Conservation (phyloP, 306 rosid genomes). For the Citrullus amarus region DNA sequence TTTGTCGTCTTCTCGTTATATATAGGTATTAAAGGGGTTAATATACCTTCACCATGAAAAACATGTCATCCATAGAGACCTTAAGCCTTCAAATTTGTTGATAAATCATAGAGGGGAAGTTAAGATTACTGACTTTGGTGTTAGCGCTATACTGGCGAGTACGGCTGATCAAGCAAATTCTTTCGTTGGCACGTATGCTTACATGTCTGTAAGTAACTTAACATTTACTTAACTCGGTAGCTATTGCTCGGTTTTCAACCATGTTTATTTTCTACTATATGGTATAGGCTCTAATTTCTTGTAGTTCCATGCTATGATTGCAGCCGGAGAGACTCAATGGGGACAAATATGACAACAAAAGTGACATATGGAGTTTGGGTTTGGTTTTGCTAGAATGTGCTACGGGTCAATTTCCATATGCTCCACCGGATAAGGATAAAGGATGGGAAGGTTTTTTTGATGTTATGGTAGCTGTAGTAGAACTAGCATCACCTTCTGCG, state of each 20-base stretch:
- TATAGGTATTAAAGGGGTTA: conserved; percentile 82
- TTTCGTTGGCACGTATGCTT: conserved; percentile 76
- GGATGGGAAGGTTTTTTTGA: conserved; percentile 65
- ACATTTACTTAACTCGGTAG: not conserved
- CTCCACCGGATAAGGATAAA: conserved; percentile 62
- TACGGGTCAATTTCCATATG: conserved; percentile 70
- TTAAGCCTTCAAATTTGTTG: conserved; percentile 89
- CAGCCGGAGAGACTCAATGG: conserved; percentile 96
- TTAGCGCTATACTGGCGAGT: conserved; percentile 80
- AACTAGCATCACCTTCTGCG: conserved; percentile 67
- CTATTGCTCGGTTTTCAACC: not conserved
- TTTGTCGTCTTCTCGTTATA: conserved; percentile 6
- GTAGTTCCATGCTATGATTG: conserved; percentile 13
- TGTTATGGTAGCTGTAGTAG: conserved; percentile 66
- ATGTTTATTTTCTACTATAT: not conserved
- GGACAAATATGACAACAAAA: conserved; percentile 59
- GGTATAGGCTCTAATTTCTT: not conserved
- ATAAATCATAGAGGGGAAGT: conserved; percentile 93
- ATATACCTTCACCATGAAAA: conserved; percentile 86
- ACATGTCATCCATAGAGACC: conserved; percentile 89
- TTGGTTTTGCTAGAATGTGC: conserved; percentile 90
- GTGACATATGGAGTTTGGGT: conserved; percentile 99
- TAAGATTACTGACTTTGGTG: conserved; percentile 98
- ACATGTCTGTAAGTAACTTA: conserved; percentile 84
- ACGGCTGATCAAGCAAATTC: conserved; percentile 93